A percentile compares a stretch with the other conserved stretches of the same genome.
Conservation (phyloP, 805 yeast species). For the Lachancea lanzarotensis region DNA sequence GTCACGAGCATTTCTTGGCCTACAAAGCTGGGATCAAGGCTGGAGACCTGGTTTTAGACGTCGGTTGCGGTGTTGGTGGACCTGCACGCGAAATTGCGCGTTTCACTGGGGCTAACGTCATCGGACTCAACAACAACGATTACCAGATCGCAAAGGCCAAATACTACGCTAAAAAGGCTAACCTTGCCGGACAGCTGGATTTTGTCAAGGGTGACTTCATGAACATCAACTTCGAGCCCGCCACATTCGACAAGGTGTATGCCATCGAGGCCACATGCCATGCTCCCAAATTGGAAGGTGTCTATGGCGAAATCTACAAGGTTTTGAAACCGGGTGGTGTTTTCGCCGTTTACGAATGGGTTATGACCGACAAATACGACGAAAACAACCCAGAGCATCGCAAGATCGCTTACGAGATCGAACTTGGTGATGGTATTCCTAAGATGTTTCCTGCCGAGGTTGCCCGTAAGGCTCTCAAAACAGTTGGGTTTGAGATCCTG, state of each 20-base stretch:
- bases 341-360: constrained; percentile 99
- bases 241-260: constrained; percentile 90
- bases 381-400: constrained; percentile 84
- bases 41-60: constrained; percentile 86
- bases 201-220: constrained; percentile 97
- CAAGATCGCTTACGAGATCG: constrained; percentile 93
- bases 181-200: constrained; percentile 64
- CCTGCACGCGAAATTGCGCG: constrained; percentile 95
- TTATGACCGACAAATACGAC: constrained; percentile 91
- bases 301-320: constrained; percentile 87
- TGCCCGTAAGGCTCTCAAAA: constrained; percentile 78
- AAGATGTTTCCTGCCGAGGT: constrained; percentile 84
- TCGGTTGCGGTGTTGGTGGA: constrained; percentile 99
- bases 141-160: constrained; percentile 92
- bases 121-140: constrained; percentile 94
- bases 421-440: constrained; percentile 98
- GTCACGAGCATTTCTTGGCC: constrained; percentile 96
- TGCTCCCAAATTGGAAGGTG: constrained; percentile 95
- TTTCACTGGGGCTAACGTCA: constrained; percentile 79
- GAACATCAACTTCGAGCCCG: constrained; percentile 95
- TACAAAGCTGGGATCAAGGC: constrained; percentile 72
- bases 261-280: constrained; percentile 99
- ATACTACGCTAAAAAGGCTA: constrained; percentile 60
- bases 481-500: constrained; percentile 80
- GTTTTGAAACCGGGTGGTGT: constrained; percentile 96